phyloP scores from a whole-genome alignment of 2,329 filamentous ascomycete genomes.

The Aureobasidium sp. region DNA sequence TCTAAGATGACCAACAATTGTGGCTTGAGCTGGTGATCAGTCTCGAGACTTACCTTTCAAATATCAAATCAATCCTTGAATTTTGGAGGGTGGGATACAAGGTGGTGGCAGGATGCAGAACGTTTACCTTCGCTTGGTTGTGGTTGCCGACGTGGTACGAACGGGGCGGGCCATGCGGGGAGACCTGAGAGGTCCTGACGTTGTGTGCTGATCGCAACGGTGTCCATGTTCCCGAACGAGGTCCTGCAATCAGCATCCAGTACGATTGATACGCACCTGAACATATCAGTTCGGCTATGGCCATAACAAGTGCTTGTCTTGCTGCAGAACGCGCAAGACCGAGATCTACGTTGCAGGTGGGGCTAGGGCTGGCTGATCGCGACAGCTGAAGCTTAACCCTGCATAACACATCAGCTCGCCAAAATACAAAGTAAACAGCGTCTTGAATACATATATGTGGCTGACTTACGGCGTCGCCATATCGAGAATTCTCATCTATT shows the following conservation, averaged over 20 bases:
- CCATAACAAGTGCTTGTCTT: no score
- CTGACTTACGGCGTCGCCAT: background rate
- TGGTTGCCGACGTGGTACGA: background rate
- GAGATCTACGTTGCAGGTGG: background rate
- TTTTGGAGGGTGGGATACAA: background rate
- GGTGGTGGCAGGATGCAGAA: background rate
- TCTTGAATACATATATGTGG: no score
- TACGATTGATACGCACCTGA: background rate
- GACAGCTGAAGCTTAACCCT: background rate
- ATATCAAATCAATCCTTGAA: no score
- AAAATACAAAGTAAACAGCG: no score
- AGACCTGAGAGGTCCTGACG: background rate
- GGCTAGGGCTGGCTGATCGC: background rate
- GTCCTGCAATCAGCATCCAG: background rate
- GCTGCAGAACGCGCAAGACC: background rate
- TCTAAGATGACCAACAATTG: background rate
- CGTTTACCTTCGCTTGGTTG: background rate
- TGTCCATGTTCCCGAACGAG: background rate
- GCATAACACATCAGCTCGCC: background rate
- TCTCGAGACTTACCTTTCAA: background rate
- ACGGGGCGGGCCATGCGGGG: background rate
- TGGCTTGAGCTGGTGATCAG: background rate
- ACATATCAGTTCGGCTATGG: background rate
- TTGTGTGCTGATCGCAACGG: background rate
- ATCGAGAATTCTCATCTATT: no score